Percentiles rank a stretch among this genome's conserved stretches.
These are phyloP conservation scores for Mycena epipterygia DNA, from an alignment of 768 basidiomycete species.

Conservation along the genomic window DNA sequence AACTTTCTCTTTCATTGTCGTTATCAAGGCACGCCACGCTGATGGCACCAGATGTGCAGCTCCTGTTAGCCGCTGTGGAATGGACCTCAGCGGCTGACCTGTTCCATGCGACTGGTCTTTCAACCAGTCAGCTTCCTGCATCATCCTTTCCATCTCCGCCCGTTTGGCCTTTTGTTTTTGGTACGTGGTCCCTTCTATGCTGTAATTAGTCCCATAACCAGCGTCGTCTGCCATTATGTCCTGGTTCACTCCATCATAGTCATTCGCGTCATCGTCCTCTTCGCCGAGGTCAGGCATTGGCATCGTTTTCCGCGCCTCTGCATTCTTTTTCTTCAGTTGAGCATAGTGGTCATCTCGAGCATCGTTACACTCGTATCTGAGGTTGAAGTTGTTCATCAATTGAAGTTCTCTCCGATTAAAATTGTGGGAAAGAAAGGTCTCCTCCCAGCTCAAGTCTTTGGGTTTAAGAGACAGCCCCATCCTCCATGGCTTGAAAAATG, in stretches of 20 bases:
- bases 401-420: not conserved
- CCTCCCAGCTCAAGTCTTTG: too few relatives aligned
- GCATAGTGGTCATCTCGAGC: conserved; percentile 44
- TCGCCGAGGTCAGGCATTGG: not conserved
- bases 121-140: too few relatives aligned
- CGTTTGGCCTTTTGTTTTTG: too few relatives aligned
- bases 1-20: too few relatives aligned
- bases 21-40: too few relatives aligned
- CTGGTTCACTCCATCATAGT: not conserved
- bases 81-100: too few relatives aligned
- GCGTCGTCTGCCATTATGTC: not conserved
- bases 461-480: not conserved
- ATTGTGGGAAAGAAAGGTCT: not conserved
- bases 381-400: conserved; percentile 18
- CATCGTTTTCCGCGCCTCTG: not conserved
- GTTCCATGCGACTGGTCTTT: too few relatives aligned
- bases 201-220: too few relatives aligned
- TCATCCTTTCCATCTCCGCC: too few relatives aligned
- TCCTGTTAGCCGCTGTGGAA: too few relatives aligned
- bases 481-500: conserved; percentile 47
- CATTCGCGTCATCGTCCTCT: not conserved
- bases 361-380: conserved; percentile 28
- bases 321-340: not conserved
- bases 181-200: too few relatives aligned
- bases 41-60: too few relatives aligned